phyloP scores from a whole-genome alignment of 306 rosid genomes.

The Pterocarpus macrocarpus region DNA sequence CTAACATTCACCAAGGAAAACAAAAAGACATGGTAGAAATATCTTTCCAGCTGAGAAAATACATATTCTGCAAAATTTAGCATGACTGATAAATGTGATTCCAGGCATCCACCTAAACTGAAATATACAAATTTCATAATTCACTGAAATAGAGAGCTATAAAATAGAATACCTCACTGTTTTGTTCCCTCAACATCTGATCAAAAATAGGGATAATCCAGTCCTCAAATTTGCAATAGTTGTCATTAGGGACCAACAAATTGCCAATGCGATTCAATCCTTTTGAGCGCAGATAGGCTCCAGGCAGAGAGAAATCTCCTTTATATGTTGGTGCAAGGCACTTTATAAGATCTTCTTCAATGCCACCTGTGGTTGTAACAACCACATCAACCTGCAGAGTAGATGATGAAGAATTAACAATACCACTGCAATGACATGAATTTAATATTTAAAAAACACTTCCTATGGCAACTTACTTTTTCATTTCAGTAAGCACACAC shows the following conservation, averaged over 20 bases:
- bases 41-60: neutral
- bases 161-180: slow-evolving; percentile 61
- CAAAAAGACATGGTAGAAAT: neutral
- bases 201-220: slow-evolving; percentile 94
- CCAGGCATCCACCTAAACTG: neutral
- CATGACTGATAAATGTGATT: neutral
- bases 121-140: slow-evolving; percentile 1
- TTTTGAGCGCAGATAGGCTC: slow-evolving; percentile 78
- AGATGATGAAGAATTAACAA: neutral
- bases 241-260: slow-evolving; percentile 88
- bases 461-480: neutral
- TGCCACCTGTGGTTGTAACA: slow-evolving; percentile 94
- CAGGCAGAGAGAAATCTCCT: slow-evolving; percentile 83
- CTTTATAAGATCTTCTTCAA: slow-evolving; percentile 93
- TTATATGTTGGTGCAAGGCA: slow-evolving; percentile 92
- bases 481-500: neutral
- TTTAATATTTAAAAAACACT: neutral
- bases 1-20: slow-evolving; percentile 1
- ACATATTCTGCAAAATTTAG: slow-evolving; percentile 7
- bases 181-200: slow-evolving; percentile 90
- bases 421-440: neutral
- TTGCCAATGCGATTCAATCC: slow-evolving; percentile 97
- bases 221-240: slow-evolving; percentile 95
- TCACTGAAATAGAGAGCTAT: neutral
- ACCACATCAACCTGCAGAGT: slow-evolving; percentile 78